A percentile compares a stretch with the other conserved stretches of the same genome.
Evolutionary conservation across 192 early-diverging fungal genomes (phyloP).

Genomic region (Coemansia sp.): DNA sequence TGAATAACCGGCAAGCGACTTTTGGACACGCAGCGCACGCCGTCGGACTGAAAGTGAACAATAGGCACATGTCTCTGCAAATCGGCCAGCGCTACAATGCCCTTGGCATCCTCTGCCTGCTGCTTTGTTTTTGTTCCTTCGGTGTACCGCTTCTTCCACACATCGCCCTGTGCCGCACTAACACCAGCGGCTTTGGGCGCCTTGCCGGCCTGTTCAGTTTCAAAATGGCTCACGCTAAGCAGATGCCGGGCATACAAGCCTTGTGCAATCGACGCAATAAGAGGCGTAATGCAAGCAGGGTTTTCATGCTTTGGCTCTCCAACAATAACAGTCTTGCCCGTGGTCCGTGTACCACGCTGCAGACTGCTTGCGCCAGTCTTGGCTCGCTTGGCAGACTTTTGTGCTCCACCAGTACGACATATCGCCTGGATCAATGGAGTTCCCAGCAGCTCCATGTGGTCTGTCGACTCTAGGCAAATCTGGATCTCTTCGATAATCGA

Average conservation of each 20-base stretch:
- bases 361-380: slow-evolving; percentile 8
- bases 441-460: slow-evolving; percentile 20
- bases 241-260: slow-evolving; percentile 49
- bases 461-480: slow-evolving; percentile 26
- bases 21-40: background rate
- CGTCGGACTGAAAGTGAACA: slow-evolving; percentile 14
- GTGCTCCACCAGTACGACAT: slow-evolving; percentile 8
- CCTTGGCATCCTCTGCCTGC: slow-evolving; percentile 22
- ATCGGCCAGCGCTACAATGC: slow-evolving; percentile 30
- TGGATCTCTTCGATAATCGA: slow-evolving; percentile 40
- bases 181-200: background rate
- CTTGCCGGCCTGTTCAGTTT: slow-evolving; percentile 4
- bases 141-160: slow-evolving; percentile 36
- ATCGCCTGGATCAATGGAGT: slow-evolving; percentile 34
- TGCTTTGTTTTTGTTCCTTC: slow-evolving; percentile 15
- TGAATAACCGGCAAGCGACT: slow-evolving; percentile 13
- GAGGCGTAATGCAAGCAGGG: slow-evolving; percentile 46
- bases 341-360: slow-evolving; percentile 7
- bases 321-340: slow-evolving; percentile 3
- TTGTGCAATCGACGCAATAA: slow-evolving; percentile 47
- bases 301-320: slow-evolving; percentile 45
- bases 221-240: slow-evolving; percentile 31
- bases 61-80: slow-evolving; percentile 13
- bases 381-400: slow-evolving; percentile 7
- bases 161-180: background rate